Base-by-base conservation (phyloP, 352 stramenopile genomes). In the Pythium utonaiense region DNA sequence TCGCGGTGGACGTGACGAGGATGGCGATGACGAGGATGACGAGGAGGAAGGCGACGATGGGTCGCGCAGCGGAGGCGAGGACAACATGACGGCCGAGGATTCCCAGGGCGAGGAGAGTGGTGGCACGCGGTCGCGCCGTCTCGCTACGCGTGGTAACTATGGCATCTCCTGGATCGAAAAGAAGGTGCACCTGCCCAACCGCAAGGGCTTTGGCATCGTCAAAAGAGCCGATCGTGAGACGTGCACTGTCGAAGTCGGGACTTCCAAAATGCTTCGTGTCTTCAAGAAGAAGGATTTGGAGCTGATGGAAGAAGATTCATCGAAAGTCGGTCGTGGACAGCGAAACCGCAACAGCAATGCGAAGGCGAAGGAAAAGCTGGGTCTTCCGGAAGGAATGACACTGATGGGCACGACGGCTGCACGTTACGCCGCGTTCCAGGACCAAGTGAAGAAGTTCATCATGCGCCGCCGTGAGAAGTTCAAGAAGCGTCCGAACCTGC, bases 211-310 rank as follows among this genome's bases (percentile, higher is more conserved):
- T 14, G 86, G 86, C 5, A 78, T 92, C 34, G 86, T 95, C 1
- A 95, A 93, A 55, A 83, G 81, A 49, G 86, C 83, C 6, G 86
- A 95, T 62, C 77, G 86, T 17, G 86, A 95, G 38, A 93, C 80
- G 1, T 95, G 86, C 52, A 95, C 80, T 7, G 86, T 95, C 16
- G 86, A 93, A 57, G 73, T 95, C 17, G 74, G 77, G 8, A 57
- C 69, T 3, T 88, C 80, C 1, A 90, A 90, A 25, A 70, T 90
- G 2, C 55, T 95, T 8, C 88, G 89, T 56, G 71, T 90, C 24
- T 95, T 92, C 62, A 93, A 93, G 64, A 93, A 93, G 69, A 91
- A 90, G 55, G 83, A 95, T n/a, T 68, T 95, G 9, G 71, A 91
- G 54, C 71, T 95, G 33, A 68, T 89, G 16, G 77, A 80, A 62